Evolutionary conservation across 257 asterid genomes (phyloP).

Genomic region (Voacanga thouarsii): DNA sequence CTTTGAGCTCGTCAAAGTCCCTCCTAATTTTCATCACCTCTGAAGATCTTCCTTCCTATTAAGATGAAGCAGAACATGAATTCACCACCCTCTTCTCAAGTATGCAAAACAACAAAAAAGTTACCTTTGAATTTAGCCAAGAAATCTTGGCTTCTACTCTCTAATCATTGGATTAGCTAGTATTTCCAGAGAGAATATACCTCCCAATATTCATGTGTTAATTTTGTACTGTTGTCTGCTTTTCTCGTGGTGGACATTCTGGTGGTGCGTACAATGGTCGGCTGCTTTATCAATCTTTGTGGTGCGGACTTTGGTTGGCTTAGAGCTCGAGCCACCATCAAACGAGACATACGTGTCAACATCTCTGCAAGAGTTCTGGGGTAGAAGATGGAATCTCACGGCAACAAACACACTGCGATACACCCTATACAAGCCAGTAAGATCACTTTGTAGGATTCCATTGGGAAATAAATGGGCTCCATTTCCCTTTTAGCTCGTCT

Average conservation of each 20-base stretch:
- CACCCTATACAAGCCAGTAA: constrained; percentile 48
- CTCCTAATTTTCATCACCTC: constrained; percentile 39
- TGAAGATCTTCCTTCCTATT: constrained; percentile 59
- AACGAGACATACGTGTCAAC: constrained; percentile 59
- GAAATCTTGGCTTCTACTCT: constrained; percentile 25
- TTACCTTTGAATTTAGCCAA: constrained; percentile 29
- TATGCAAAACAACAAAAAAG: constrained; percentile 11
- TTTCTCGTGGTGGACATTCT: constrained; percentile 39
- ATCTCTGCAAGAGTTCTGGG: constrained; percentile 70
- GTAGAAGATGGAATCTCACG: constrained; percentile 65
- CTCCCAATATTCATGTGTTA: constrained; percentile 18
- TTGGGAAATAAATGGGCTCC: constrained; percentile 36
- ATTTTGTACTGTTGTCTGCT: constrained; percentile 26
- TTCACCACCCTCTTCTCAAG: not conserved
- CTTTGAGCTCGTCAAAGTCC: constrained; percentile 25
- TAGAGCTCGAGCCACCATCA: constrained; percentile 53
- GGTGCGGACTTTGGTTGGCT: constrained; percentile 25
- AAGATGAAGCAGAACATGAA: constrained; percentile 18
- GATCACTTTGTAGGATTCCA: constrained; percentile 14
- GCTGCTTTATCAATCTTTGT: constrained; percentile 21
- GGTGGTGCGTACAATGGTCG: too few relatives aligned
- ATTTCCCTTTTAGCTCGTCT: too few relatives aligned
- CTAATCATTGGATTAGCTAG: constrained; percentile 11
- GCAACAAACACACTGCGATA: constrained; percentile 40
- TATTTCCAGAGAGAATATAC: constrained; percentile 7